phyloP scores from a whole-genome alignment of 1,284 basidiomycete genomes.

The Kalmanozyma brasiliensis region DNA sequence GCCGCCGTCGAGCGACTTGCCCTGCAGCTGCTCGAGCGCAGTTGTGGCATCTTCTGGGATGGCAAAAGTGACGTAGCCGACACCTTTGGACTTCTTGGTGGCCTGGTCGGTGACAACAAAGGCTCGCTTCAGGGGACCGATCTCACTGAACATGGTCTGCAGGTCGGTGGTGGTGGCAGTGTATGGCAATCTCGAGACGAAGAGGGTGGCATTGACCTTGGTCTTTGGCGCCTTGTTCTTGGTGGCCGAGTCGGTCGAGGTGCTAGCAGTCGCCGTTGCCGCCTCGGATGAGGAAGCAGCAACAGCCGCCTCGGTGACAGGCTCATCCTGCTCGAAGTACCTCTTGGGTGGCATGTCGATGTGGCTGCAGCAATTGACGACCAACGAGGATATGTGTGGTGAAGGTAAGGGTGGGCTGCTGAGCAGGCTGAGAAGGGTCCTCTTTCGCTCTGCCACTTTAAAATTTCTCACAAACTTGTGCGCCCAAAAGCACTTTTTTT shows the following conservation, averaged over 20 bases:
- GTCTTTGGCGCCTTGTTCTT: slow-evolving; percentile 10
- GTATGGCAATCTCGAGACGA: slow-evolving; percentile 76
- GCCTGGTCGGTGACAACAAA: slow-evolving; percentile 87
- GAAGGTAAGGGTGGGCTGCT: neutral
- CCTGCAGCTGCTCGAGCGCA: slow-evolving; percentile 61
- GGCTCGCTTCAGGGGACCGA: slow-evolving; percentile 91
- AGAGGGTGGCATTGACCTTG: slow-evolving; percentile 64
- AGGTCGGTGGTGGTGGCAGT: slow-evolving; percentile 89
- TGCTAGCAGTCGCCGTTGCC: neutral
- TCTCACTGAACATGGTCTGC: slow-evolving; percentile 90
- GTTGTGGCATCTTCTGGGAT: slow-evolving; percentile 82
- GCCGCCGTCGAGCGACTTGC: slow-evolving; percentile 59
- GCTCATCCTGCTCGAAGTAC: slow-evolving; percentile 52
- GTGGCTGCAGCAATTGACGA: neutral
- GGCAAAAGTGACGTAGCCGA: slow-evolving; percentile 96
- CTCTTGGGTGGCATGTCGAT: slow-evolving; percentile 50
- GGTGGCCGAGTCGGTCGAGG: slow-evolving; percentile 6
- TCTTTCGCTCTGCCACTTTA: too few relatives aligned
- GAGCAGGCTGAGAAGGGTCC: neutral
- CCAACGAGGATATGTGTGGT: slow-evolving; percentile 2
- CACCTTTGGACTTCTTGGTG: slow-evolving; percentile 88
- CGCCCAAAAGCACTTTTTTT: too few relatives aligned
- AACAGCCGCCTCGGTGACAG: slow-evolving; percentile 8
- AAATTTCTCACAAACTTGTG: too few relatives aligned
- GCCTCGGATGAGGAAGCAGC: slow-evolving; percentile 18